These are phyloP conservation scores for Blastobotrys americana DNA, from an alignment of 805 yeast genomes.

Conservation along the genomic window DNA sequence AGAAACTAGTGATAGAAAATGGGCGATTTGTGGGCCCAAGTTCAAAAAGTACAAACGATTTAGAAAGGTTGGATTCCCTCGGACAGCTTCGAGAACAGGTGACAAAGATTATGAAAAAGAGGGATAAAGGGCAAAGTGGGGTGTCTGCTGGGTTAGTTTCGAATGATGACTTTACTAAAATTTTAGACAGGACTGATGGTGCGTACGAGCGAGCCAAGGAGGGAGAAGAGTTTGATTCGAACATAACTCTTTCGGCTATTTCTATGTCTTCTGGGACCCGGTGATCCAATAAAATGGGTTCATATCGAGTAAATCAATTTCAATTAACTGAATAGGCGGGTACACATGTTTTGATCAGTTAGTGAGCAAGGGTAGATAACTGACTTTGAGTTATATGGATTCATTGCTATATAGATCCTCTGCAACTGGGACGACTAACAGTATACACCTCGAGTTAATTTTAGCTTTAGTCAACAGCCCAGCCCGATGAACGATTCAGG, in stretches of 20 bases:
- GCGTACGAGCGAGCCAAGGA: background rate
- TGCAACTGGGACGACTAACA: no score
- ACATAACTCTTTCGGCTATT: background rate
- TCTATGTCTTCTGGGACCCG: no score
- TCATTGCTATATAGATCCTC: no score
- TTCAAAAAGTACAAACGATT: background rate
- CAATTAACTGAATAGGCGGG: no score
- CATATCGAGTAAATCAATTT: no score
- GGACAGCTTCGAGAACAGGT: background rate
- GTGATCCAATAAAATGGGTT: no score
- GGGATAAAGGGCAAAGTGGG: background rate
- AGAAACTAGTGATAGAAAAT: constrained; percentile 62
- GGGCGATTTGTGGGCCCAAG: constrained; percentile 34
- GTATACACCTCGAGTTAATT: no score
- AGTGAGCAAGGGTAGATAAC: no score
- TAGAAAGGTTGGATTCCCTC: background rate
- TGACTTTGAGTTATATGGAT: background rate
- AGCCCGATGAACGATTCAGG: no score
- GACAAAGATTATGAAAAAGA: background rate
- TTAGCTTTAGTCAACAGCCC: no score
- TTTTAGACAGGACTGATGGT: background rate
- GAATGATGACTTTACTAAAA: background rate
- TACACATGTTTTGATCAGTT: no score
- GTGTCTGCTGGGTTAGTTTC: background rate
- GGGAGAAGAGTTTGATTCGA: background rate